Base-by-base conservation (phyloP, 495 filamentous ascomycete species). In the Podospora conica region DNA sequence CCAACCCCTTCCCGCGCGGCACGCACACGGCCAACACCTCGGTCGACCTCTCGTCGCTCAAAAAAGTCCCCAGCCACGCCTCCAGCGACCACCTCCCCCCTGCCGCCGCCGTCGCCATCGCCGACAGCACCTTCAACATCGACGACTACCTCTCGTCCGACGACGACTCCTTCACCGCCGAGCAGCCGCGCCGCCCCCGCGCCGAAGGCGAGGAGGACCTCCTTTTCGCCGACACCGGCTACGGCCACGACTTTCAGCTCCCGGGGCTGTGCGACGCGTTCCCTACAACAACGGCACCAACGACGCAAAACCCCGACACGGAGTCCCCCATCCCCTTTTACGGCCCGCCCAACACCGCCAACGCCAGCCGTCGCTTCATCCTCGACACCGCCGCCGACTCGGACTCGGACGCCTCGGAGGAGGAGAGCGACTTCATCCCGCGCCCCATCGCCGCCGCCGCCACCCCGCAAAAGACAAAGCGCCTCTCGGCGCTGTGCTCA, bases 121-220 rank as follows among this genome's bases (percentile, higher is more conserved):
- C 8, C 8, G 31, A 28, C 25, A 61, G 60, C 58, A 40, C 55
- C 18, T 79, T 78, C 65, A 74, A 74, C 68, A 75, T 78, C 1
- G 78, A 81, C 55, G 79, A 79, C 68, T 76, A 77, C 68, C 27
- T 78, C 21, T 78, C 76, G 1, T 72, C 73, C 0, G 76, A 78
- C 63, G 73, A 69, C 22, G 78, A 79, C 27, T 81, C 77, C 2
- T 70, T 76, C 54, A 65, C 62, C 11, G 63, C 33, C 15, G 29
- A 8, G 15, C 33, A 68, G 1, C 61, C 70, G n/a, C 58, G 48
- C 3, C 75, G 71, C n/a, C 74, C 68, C 9, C 66, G 64, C 0
- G 73, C 70, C 33, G 77, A 79, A 33, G 77, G 76, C 60, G 81
- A 82, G 66, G 77, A 79, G 55, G 76, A 77, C 6, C 71, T 83